Evolutionary conservation across 768 basidiomycete genomes (phyloP).

Genomic region (Termitomyces titanicus): DNA sequence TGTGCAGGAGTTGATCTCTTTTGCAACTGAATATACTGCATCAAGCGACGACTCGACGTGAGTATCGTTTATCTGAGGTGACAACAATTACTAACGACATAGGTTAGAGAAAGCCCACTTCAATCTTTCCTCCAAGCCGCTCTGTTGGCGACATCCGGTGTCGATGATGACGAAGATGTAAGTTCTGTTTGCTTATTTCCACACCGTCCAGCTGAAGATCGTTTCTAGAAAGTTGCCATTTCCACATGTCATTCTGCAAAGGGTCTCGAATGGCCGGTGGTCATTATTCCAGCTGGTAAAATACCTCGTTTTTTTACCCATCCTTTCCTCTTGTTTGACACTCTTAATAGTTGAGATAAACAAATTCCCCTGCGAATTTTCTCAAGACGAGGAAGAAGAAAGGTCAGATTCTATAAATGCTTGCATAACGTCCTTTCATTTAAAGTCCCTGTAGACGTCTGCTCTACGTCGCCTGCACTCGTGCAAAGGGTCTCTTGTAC

Average conservation of each 20-base stretch:
- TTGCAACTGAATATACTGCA: too few species aligned
- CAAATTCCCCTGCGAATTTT: slow-evolving; percentile 70
- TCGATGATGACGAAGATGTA: background rate
- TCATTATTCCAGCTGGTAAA: slow-evolving; percentile 69
- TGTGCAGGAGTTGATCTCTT: too few species aligned
- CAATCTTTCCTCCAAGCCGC: slow-evolving; percentile 6
- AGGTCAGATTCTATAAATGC: slow-evolving; percentile 38
- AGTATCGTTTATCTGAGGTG: too few species aligned
- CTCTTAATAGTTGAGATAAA: slow-evolving; percentile 57
- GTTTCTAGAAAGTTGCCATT: too few species aligned
- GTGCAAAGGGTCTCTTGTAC: slow-evolving; percentile 58
- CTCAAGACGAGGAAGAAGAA: slow-evolving; percentile 76
- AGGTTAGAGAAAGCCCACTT: slow-evolving; percentile 1
- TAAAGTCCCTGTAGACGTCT: slow-evolving; percentile 49
- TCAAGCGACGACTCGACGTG: too few species aligned
- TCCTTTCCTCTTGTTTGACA: slow-evolving; percentile 1
- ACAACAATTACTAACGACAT: too few species aligned
- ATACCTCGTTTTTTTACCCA: background rate
- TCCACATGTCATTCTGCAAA: slow-evolving; percentile 88
- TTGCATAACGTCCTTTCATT: background rate
- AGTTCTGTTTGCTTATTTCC: too few species aligned
- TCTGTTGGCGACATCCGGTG: slow-evolving; percentile 2
- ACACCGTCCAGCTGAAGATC: too few species aligned
- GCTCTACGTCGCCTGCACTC: slow-evolving; percentile 85
- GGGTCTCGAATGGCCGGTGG: slow-evolving; percentile 89